Evolutionary conservation across 1,139 yeast genomes (phyloP), one percentile per base, ranked within the genome.

Genomic region (Blastobotrys proliferans): DNA sequence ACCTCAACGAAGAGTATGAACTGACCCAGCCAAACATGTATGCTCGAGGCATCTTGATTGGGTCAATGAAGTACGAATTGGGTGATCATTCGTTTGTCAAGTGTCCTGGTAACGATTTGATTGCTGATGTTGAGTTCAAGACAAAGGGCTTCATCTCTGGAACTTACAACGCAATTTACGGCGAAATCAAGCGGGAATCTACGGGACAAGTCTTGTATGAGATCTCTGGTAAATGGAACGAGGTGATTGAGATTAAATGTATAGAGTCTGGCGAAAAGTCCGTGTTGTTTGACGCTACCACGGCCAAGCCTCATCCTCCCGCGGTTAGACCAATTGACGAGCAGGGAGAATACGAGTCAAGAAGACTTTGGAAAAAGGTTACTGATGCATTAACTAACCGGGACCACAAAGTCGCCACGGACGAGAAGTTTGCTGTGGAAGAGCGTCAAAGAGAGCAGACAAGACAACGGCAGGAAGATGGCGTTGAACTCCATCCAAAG

Each of bases 101-200:
- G 54, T 85, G 94, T 57, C 73, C 78, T 9, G 67, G 70, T 10
- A 70, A 72, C 16, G 81, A 78, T 5, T 72, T 74, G 47, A 74
- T 76, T 44, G 92, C 94, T 3, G 94, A 84, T 58, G 83, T 92
- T 44, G 98, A 92, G 51, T 92, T 92, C 67, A 90, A 92, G 61
- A 85, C 94, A 1, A 92, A 92, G 64, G 98, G 98, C 1, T 86
- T 88, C 60, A 84, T 94, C 35, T 75, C 90, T 17, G 98, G 98
- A 18, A 77, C 94, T 1, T 92, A 92, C 62, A 94, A 92, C 63
- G 87, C 87, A 4, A 84, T 92, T 51, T 83, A 79, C 52, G 98
- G 97, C 41, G 64, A 64, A 1, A 72, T 92, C 38, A 80, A 74
- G 57, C 73, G 77, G 41, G 54, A 70, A 4, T 67, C 70, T 4